A percentile compares a stretch with the other conserved stretches of the same genome.
These are phyloP conservation scores for Fusarium nelsonii DNA, from an alignment of 2,329 filamentous ascomycete genomes.

Conservation along the genomic window DNA sequence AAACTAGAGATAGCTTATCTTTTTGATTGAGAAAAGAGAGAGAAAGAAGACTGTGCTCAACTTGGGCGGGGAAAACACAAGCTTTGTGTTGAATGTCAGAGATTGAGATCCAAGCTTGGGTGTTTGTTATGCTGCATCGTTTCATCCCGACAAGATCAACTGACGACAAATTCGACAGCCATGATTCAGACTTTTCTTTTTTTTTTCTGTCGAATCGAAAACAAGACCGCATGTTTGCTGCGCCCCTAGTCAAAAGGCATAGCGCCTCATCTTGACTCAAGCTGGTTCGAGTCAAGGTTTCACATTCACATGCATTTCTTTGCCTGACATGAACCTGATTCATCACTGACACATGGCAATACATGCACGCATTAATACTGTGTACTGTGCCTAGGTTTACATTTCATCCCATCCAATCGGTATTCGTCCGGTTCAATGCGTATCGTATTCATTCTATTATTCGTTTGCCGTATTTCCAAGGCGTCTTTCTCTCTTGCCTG, in stretches of 20 bases:
- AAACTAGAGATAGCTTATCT: constrained; percentile 6
- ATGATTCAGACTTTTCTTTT: not conserved
- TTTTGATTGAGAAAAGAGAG: not conserved
- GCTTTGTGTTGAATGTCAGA: not conserved
- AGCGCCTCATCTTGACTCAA: constrained; percentile 30
- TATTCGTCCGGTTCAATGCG: not conserved
- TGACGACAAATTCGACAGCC: not conserved
- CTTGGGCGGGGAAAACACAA: not conserved
- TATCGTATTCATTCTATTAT: constrained; percentile 26
- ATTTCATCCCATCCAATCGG: not conserved
- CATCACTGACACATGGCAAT: not conserved
- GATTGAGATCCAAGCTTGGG: no score
- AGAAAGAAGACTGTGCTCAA: not conserved
- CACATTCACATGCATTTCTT: constrained; percentile 15
- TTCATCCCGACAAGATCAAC: not conserved
- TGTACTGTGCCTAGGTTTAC: no score
- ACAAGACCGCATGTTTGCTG: no score
- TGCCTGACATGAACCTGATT: not conserved
- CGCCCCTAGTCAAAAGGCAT: not conserved
- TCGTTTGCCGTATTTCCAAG: not conserved
- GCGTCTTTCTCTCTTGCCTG: not conserved
- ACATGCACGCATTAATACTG: not conserved
- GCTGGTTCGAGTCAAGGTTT: constrained; percentile 24
- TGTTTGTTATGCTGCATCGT: not conserved
- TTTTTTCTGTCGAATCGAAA: not conserved